Conservation (phyloP, 805 yeast species). For the Myxozyma nipponensis region DNA sequence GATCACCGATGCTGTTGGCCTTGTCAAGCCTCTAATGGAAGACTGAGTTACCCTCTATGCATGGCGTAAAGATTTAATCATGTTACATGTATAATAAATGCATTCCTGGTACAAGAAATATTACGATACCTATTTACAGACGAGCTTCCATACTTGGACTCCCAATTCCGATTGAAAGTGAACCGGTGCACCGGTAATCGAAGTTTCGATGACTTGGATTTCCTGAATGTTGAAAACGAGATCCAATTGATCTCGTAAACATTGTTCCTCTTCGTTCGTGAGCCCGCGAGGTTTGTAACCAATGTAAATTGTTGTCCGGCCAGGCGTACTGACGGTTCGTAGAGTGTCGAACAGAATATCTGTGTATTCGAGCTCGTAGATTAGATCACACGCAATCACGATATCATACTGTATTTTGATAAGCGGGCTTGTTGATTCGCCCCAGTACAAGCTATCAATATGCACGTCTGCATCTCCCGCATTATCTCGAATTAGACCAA, state of each 20-base stretch:
- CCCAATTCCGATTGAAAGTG: constrained; percentile 8
- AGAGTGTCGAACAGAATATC: constrained; percentile 12
- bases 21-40: constrained; percentile 1
- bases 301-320: constrained; percentile 13
- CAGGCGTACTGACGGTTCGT: constrained; percentile 6
- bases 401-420: constrained; percentile 17
- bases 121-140: no score
- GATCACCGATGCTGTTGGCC: constrained; percentile 9
- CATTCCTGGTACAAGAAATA: no score
- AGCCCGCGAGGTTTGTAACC: constrained; percentile 27
- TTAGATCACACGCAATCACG: constrained; percentile 23
- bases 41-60: not conserved
- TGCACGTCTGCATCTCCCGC: not conserved
- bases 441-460: constrained; percentile 12
- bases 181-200: constrained; percentile 7
- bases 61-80: no score
- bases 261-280: constrained; percentile 9
- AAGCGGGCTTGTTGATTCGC: no score
- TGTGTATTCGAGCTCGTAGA: constrained; percentile 21
- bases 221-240: constrained; percentile 3
- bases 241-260: constrained; percentile 6
- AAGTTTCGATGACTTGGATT: not conserved
- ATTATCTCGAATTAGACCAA: constrained; percentile 18
- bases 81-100: no score
- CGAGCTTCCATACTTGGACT: constrained; percentile 17